Conservation (phyloP, 768 basidiomycete species). For the Calocybe gangraenosa region DNA sequence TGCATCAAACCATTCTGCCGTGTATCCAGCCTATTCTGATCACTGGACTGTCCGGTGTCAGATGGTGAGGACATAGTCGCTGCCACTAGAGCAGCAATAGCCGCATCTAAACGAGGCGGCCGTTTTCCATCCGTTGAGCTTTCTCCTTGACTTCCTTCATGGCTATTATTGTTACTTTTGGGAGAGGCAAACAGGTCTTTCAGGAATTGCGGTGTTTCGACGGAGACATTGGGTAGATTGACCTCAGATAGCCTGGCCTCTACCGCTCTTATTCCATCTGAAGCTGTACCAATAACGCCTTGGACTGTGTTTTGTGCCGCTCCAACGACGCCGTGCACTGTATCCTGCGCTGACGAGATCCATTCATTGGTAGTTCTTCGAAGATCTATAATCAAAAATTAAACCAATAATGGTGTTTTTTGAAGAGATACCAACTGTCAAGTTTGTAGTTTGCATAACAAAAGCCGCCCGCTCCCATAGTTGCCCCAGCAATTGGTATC, state of each 20-base stretch:
- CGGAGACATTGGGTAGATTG: slow-evolving; percentile 38
- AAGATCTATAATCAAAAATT: slow-evolving; percentile 50
- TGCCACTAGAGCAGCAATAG: slow-evolving; percentile 71
- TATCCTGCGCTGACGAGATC: slow-evolving; percentile 62
- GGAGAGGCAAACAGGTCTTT: slow-evolving; percentile 52
- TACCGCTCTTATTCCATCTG: slow-evolving; percentile 60
- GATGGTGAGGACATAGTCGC: slow-evolving; percentile 77
- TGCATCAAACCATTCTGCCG: slow-evolving; percentile 87
- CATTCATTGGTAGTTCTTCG: slow-evolving; percentile 64
- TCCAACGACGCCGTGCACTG: slow-evolving; percentile 64
- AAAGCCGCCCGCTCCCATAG: slow-evolving; percentile 85
- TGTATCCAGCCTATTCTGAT: slow-evolving; percentile 34
- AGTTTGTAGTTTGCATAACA: slow-evolving; percentile 97
- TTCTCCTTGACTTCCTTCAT: slow-evolving; percentile 20
- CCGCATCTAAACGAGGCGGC: slow-evolving; percentile 55
- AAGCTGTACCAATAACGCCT: slow-evolving; percentile 70
- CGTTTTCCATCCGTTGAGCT: slow-evolving; percentile 36
- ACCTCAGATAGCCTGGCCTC: slow-evolving; percentile 57
- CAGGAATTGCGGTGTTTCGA: slow-evolving; percentile 63
- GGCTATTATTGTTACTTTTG: too few species aligned
- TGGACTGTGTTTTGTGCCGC: slow-evolving; percentile 66
- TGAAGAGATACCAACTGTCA: slow-evolving; percentile 59
- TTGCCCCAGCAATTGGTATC: slow-evolving; percentile 84
- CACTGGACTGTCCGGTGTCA: slow-evolving; percentile 43
- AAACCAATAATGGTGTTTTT: neutral